Percentiles rank a stretch among this genome's conserved stretches.
Conservation (phyloP, 1,284 basidiomycete species). For the Puccinia polysora region DNA sequence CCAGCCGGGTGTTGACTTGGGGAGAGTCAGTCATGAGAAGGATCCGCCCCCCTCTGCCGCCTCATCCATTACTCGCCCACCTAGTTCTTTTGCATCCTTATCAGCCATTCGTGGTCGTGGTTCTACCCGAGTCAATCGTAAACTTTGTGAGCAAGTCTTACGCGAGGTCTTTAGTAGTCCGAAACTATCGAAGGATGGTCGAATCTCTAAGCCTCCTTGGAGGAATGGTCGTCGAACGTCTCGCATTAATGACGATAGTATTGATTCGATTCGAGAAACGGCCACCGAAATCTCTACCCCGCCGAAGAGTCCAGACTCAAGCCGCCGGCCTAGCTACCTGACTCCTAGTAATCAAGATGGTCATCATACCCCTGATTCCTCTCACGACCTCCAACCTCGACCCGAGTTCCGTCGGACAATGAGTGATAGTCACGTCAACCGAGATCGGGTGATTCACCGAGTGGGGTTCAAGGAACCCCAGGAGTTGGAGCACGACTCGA, state of each 20-base stretch:
- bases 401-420: slow-evolving; percentile 20
- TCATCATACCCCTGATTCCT: background rate
- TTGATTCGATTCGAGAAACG: slow-evolving; percentile 9
- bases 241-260: slow-evolving; percentile 16
- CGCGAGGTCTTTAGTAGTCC: slow-evolving; percentile 64
- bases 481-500: background rate
- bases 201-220: slow-evolving; percentile 20
- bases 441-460: background rate
- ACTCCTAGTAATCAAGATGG: background rate
- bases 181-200: slow-evolving; percentile 45
- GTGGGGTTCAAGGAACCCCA: background rate
- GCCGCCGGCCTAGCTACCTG: background rate
- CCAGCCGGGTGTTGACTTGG: background rate
- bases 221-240: slow-evolving; percentile 30
- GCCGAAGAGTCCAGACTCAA: background rate
- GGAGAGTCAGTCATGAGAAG: slow-evolving; percentile 15
- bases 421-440: slow-evolving; percentile 28
- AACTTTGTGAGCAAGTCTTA: slow-evolving; percentile 87
- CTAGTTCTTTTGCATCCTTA: slow-evolving; percentile 44
- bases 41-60: slow-evolving; percentile 51
- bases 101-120: slow-evolving; percentile 72
- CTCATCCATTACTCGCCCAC: no score
- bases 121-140: slow-evolving; percentile 83
- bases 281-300: slow-evolving; percentile 12
- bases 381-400: background rate